Evolutionary conservation across 1,284 basidiomycete species (phyloP).

Genomic region (Trametes pubescens): DNA sequence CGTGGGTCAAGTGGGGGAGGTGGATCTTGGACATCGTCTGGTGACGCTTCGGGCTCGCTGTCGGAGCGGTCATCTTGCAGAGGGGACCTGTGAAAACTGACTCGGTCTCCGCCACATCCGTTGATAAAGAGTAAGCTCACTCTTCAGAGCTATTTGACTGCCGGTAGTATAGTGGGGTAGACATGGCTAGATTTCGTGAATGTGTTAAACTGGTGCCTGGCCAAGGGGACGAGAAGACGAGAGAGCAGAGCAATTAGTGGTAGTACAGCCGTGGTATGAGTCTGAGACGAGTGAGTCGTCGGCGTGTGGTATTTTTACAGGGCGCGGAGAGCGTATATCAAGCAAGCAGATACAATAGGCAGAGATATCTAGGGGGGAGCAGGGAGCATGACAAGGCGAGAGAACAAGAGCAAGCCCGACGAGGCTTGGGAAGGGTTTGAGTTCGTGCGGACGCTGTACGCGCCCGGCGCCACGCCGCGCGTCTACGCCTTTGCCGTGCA

Average conservation of each 20-base stretch:
- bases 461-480: constrained; percentile 9
- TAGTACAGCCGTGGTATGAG: constrained; percentile 20
- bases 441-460: constrained; percentile 25
- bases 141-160: constrained; percentile 33
- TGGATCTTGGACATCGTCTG: constrained; percentile 19
- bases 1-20: constrained; percentile 26
- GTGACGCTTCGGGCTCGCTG: constrained; percentile 26
- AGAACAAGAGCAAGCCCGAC: constrained; percentile 11
- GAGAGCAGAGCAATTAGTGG: constrained; percentile 17
- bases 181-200: constrained; percentile 12
- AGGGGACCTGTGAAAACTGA: constrained; percentile 19
- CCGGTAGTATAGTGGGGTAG: constrained; percentile 25
- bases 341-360: constrained; percentile 26
- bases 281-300: neutral
- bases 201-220: neutral
- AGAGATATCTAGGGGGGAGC: constrained; percentile 26
- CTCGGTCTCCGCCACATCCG: constrained; percentile 8
- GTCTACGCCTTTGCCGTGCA: constrained; percentile 2
- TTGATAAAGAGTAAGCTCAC: constrained; percentile 16
- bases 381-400: constrained; percentile 18
- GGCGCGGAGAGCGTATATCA: constrained; percentile 10
- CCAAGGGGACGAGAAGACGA: neutral
- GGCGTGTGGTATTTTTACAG: constrained; percentile 19
- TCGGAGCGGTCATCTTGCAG: constrained; percentile 30
- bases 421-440: constrained; percentile 23